Percentiles rank a stretch among this genome's conserved stretches.
Conservation (phyloP, 1,284 basidiomycete species). For the Boletus albobrunnescens region DNA sequence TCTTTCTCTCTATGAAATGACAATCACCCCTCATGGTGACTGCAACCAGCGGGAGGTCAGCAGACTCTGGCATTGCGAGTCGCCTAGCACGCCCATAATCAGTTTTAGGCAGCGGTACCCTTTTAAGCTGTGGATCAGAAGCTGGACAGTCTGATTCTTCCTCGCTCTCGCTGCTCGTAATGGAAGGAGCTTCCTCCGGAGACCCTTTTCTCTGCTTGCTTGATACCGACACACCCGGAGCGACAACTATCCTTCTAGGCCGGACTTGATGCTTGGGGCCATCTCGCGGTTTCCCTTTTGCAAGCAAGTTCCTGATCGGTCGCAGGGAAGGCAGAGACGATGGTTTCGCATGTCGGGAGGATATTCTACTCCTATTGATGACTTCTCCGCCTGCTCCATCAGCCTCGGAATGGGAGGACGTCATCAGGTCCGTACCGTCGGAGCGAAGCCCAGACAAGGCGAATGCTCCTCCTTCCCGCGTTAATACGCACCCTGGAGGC, state of each 20-base stretch:
- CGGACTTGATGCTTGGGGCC: slow-evolving; percentile 2
- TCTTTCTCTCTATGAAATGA: slow-evolving; percentile 43
- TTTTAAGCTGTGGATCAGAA: slow-evolving; percentile 24
- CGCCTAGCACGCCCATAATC: slow-evolving; percentile 40
- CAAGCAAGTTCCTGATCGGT: slow-evolving; percentile 14
- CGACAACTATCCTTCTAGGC: slow-evolving; percentile 1
- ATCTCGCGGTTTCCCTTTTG: slow-evolving; percentile 11
- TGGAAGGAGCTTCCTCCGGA: slow-evolving; percentile 10
- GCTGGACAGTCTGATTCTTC: slow-evolving; percentile 11
- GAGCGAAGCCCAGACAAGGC: not conserved
- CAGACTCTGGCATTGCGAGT: slow-evolving; percentile 38
- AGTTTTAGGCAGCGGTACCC: slow-evolving; percentile 39
- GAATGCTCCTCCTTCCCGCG: not conserved
- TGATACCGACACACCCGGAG: slow-evolving; percentile 3
- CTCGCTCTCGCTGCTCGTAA: slow-evolving; percentile 11
- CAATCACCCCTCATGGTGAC: slow-evolving; percentile 50
- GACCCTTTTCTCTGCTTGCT: slow-evolving; percentile 9
- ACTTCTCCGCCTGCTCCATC: slow-evolving; percentile 2
- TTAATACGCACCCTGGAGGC: not conserved
- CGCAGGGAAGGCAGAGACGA: slow-evolving; percentile 9
- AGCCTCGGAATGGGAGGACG: slow-evolving; percentile 13
- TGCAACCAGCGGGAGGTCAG: slow-evolving; percentile 39
- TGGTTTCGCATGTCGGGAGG: slow-evolving; percentile 2
- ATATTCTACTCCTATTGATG: slow-evolving; percentile 1
- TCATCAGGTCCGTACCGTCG: not conserved